Conservation (phyloP, 441 rosid species). For the Manihot esculenta region DNA sequence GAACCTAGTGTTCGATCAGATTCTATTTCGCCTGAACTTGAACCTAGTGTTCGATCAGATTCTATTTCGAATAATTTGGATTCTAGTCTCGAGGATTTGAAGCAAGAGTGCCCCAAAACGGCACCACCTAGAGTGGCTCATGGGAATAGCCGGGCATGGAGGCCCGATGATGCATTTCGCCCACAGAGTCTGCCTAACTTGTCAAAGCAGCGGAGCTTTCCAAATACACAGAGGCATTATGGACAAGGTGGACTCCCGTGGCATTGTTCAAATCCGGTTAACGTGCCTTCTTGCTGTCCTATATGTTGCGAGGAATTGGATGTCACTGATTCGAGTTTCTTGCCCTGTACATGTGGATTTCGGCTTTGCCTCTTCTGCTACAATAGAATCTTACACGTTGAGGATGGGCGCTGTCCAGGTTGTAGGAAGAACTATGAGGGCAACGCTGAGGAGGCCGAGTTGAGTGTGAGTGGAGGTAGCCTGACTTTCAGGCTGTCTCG, state of each 20-base stretch:
- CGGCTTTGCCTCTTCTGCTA: conserved; percentile 93
- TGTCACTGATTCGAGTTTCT: conserved; percentile 71
- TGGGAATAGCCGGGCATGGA: conserved; percentile 66
- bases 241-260: conserved; percentile 44
- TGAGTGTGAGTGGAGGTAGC: conserved; percentile 53
- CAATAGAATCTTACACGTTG: conserved; percentile 76
- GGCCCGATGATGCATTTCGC: conserved; percentile 71
- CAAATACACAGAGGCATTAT: conserved; percentile 35
- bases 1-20: conserved; percentile 28
- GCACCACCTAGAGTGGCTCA: conserved; percentile 32
- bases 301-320: conserved; percentile 92
- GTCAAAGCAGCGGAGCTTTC: conserved; percentile 64
- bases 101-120: conserved; percentile 30
- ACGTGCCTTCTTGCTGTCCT: conserved; percentile 72
- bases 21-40: conserved; percentile 28
- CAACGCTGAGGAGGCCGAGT: conserved; percentile 49
- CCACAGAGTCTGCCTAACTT: conserved; percentile 84
- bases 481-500: conserved; percentile 63
- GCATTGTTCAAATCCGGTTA: conserved; percentile 37
- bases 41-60: conserved; percentile 26
- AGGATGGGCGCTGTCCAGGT: conserved; percentile 92
- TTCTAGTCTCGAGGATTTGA: conserved; percentile 29
- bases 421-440: conserved; percentile 79
- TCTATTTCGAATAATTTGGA: conserved; percentile 21
- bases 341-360: conserved; percentile 88